A percentile compares a stretch with the other conserved stretches of the same genome.
phyloP scores from a whole-genome alignment of 306 rosid species.

The Quercus gilva region DNA sequence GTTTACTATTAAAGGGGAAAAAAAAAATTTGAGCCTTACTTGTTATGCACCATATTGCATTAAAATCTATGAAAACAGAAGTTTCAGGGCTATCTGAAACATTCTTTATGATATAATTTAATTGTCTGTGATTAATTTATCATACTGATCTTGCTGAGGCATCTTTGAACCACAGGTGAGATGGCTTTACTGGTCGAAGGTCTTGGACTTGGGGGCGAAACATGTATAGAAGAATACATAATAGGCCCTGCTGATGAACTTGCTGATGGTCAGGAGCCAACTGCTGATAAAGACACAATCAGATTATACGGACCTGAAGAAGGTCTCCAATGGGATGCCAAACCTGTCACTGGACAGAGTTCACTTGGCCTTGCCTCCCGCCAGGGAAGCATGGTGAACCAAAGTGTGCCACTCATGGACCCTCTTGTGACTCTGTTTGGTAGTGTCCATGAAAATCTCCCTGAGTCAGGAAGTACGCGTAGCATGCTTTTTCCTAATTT shows the following conservation, averaged over 20 bases:
- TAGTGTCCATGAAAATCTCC: conserved; percentile 71
- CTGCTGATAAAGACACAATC: conserved; percentile 60
- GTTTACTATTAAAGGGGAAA: neutral
- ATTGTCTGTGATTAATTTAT: conserved; percentile 12
- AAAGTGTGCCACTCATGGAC: conserved; percentile 67
- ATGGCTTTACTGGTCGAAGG: conserved; percentile 88
- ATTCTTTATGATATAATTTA: neutral
- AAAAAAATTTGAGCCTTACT: neutral
- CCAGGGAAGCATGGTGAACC: conserved; percentile 79
- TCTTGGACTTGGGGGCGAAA: conserved; percentile 76
- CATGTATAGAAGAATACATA: conserved; percentile 71
- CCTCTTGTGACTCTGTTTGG: conserved; percentile 79
- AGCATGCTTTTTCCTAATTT: conserved; percentile 69
- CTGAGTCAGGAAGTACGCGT: conserved; percentile 58
- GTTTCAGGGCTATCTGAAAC: neutral
- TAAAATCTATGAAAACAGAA: neutral
- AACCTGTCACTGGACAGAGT: conserved; percentile 74
- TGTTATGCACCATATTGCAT: neutral
- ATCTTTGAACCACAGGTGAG: conserved; percentile 43
- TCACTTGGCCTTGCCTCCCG: conserved; percentile 76
- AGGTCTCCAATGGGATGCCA: conserved; percentile 90
- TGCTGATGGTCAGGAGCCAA: conserved; percentile 41
- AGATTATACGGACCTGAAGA: conserved; percentile 76
- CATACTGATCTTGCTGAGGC: conserved; percentile 13
- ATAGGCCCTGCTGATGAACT: conserved; percentile 68